These are phyloP conservation scores for Phytophthora fragariae DNA, from an alignment of 352 stramenopile genomes.

Conservation along the genomic window DNA sequence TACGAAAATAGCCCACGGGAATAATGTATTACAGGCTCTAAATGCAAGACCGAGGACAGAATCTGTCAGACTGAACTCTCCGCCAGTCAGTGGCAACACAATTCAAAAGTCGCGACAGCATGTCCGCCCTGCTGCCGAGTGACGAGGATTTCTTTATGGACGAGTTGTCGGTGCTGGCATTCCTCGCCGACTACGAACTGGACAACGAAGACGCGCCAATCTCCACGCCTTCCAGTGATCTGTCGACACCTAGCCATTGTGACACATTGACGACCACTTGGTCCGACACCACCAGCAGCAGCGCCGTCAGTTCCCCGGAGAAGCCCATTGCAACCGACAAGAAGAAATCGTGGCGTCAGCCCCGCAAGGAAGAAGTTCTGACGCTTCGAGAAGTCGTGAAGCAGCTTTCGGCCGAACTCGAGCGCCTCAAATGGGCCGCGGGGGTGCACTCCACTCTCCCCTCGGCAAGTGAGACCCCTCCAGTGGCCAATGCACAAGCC, in stretches of 20 bases:
- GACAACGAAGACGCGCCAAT: neutral
- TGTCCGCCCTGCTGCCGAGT: neutral
- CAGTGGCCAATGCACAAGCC: neutral
- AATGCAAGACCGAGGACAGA: neutral
- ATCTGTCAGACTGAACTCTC: too few species aligned
- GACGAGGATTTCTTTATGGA: conserved; percentile 36
- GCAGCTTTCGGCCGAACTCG: conserved; percentile 25
- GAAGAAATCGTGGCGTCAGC: conserved; percentile 39
- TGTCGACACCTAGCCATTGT: neutral
- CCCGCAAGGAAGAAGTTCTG: conserved; percentile 36
- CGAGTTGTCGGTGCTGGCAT: conserved; percentile 36
- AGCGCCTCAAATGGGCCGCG: conserved; percentile 27
- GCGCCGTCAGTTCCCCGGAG: conserved; percentile 7
- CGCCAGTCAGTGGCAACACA: conserved; percentile 11
- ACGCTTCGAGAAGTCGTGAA: conserved; percentile 29
- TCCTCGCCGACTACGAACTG: conserved; percentile 35
- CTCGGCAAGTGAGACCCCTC: neutral
- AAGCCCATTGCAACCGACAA: neutral
- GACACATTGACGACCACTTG: conserved; percentile 7
- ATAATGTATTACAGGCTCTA: too few species aligned
- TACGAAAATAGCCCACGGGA: too few species aligned
- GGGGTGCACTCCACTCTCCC: conserved; percentile 35
- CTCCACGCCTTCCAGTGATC: neutral
- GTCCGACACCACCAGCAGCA: conserved; percentile 19
- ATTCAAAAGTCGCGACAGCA: neutral